Evolutionary conservation across 441 rosid genomes (phyloP).

Genomic region (Gossypium laxum): DNA sequence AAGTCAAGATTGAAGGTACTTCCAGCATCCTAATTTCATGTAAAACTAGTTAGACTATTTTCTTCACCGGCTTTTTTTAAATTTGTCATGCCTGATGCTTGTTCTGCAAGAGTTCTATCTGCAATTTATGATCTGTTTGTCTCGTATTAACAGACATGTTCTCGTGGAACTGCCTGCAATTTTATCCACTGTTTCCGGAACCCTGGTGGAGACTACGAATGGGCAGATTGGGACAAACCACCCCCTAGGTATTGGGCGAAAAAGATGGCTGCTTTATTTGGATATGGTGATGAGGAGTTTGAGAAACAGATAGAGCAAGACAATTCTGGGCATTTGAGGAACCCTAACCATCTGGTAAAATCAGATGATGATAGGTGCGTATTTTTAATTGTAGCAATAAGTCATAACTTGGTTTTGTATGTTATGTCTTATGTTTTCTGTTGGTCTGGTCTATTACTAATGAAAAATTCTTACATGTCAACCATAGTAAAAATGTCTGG

Average conservation of each 20-base stretch:
- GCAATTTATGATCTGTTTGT: constrained; percentile 18
- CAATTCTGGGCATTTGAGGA: constrained; percentile 23
- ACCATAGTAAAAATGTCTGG: neutral
- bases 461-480: neutral
- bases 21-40: neutral
- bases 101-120: constrained; percentile 12
- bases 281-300: constrained; percentile 39
- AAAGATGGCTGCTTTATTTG: constrained; percentile 76
- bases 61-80: neutral
- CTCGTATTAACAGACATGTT: constrained; percentile 52
- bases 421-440: neutral
- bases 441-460: neutral
- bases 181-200: constrained; percentile 89
- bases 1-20: constrained; percentile 61
- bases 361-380: constrained; percentile 36
- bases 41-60: neutral
- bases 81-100: neutral
- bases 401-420: neutral
- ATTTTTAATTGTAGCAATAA: neutral
- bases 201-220: constrained; percentile 94
- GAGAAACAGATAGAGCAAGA: constrained; percentile 34
- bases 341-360: constrained; percentile 23
- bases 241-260: constrained; percentile 81
- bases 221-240: constrained; percentile 91
- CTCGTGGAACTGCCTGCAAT: constrained; percentile 85